Evolutionary conservation across 805 yeast genomes (phyloP).

Genomic region (Kuraishia floccosa): DNA sequence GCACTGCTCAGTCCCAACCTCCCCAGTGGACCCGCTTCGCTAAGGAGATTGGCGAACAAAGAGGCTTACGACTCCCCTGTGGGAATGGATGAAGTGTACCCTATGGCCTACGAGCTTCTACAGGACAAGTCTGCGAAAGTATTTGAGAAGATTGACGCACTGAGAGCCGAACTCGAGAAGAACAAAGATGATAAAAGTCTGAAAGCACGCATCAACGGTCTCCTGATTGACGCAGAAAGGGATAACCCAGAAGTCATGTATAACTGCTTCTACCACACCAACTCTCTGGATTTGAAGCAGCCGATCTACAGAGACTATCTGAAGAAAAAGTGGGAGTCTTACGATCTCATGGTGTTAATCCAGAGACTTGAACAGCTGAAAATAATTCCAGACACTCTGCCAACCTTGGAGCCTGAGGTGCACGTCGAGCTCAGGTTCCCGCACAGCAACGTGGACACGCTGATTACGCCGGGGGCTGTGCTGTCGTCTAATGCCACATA

Average conservation of each 20-base stretch:
- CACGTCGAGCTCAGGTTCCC: constrained; percentile 71
- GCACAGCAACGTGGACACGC: constrained; percentile 49
- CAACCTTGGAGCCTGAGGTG: constrained; percentile 74
- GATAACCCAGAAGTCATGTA: constrained; percentile 79
- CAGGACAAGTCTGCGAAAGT: constrained; percentile 28
- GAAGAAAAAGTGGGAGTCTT: constrained; percentile 58
- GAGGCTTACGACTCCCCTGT: constrained; percentile 54
- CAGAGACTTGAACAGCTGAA: constrained; percentile 81
- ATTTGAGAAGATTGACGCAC: constrained; percentile 26
- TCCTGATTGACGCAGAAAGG: constrained; percentile 52
- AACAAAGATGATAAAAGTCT: constrained; percentile 13
- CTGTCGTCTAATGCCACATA: constrained; percentile 66
- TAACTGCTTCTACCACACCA: constrained; percentile 39
- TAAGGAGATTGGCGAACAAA: constrained; percentile 29
- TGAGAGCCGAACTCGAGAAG: constrained; percentile 11
- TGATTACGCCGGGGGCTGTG: constrained; percentile 71
- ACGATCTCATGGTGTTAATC: constrained; percentile 71
- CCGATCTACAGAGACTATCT: constrained; percentile 75
- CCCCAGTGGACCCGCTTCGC: constrained; percentile 41
- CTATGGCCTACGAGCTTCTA: constrained; percentile 51
- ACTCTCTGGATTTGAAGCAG: constrained; percentile 48
- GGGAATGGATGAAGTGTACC: constrained; percentile 63
- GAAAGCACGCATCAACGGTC: too few relatives aligned
- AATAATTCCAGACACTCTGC: constrained; percentile 89
- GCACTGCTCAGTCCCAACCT: constrained; percentile 19